Evolutionary conservation across 225 moss, liverwort and hornwort species (phyloP).

Genomic region (Pseudisothecium myosuroides): DNA sequence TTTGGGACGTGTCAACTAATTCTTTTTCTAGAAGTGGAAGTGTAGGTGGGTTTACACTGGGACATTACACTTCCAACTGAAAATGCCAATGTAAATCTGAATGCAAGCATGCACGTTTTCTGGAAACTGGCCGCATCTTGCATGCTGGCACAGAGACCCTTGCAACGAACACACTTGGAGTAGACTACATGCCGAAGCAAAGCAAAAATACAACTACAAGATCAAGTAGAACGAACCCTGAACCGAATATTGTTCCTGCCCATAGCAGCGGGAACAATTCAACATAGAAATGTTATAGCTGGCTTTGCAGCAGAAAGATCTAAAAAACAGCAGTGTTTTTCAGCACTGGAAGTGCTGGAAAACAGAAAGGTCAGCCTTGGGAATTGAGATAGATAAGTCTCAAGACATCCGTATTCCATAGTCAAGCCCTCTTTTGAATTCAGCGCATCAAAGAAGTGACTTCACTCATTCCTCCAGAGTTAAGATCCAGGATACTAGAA

Average conservation of each 20-base stretch:
- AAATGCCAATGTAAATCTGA: neutral
- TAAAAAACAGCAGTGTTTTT: conserved; percentile 26
- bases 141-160: neutral
- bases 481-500: neutral
- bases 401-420: conserved; percentile 32
- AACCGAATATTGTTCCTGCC: neutral
- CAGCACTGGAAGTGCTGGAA: conserved; percentile 50
- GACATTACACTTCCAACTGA: neutral
- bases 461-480: neutral
- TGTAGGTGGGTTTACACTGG: neutral
- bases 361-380: conserved; percentile 37
- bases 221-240: neutral
- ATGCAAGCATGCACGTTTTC: neutral
- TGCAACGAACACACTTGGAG: neutral
- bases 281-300: neutral
- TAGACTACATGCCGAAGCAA: neutral
- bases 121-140: neutral
- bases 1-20: neutral
- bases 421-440: conserved; percentile 4
- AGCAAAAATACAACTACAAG: neutral
- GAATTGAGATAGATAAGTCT: conserved; percentile 33
- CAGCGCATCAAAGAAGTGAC: conserved; percentile 7
- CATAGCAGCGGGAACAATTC: neutral
- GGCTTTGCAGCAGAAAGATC: neutral
- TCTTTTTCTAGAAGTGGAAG: neutral